phyloP scores from a whole-genome alignment of 2,329 filamentous ascomycete species.

The Talaromyces sp. region DNA sequence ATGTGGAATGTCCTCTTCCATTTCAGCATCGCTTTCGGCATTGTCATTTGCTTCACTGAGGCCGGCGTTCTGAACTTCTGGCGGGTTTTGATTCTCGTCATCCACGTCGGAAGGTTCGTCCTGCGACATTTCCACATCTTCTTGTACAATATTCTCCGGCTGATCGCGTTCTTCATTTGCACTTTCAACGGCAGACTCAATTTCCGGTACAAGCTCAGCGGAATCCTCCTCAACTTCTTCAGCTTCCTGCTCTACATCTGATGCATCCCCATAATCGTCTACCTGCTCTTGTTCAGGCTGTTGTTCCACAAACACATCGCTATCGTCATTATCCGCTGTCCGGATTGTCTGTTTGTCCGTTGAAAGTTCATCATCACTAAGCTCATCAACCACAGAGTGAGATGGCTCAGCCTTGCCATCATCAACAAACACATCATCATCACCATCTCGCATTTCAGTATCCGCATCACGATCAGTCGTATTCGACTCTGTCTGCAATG shows the following conservation, averaged over 20 bases:
- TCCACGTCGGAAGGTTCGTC: background rate
- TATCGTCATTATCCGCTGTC: conserved; percentile 1
- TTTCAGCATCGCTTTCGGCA: background rate
- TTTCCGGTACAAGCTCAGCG: background rate
- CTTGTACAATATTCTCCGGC: background rate
- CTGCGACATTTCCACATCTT: conserved; percentile 4
- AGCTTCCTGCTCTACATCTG: background rate
- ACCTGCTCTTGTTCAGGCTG: background rate
- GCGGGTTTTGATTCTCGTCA: background rate
- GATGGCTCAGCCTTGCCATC: background rate
- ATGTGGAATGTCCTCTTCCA: background rate
- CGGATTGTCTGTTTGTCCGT: background rate
- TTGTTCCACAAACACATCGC: conserved; percentile 14
- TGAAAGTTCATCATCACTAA: conserved; percentile 8
- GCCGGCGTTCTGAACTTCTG: background rate
- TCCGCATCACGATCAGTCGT: conserved; percentile 10
- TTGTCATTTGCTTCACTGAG: background rate
- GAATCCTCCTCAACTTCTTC: background rate
- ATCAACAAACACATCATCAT: conserved; percentile 7
- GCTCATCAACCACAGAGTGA: conserved; percentile 17
- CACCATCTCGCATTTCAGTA: conserved; percentile 2
- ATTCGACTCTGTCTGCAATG: background rate
- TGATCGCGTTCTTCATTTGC: background rate
- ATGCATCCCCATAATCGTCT: background rate
- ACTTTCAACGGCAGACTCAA: background rate